Base-by-base conservation (phyloP, 345 rosid genomes). In the Odontarrhena argentea region DNA sequence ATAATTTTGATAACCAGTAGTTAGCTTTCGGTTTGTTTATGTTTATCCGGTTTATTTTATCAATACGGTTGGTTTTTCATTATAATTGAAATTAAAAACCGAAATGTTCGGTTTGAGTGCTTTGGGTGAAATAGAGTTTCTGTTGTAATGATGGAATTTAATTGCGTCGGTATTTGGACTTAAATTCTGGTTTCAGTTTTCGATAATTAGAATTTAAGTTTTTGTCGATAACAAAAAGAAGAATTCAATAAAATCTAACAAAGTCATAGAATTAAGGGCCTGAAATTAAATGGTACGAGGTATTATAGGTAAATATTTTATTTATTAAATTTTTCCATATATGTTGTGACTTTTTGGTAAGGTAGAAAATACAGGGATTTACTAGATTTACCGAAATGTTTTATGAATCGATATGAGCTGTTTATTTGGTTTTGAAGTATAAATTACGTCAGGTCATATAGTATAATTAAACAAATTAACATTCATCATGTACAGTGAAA, bases 231-330 rank as follows among this genome's bases (percentile, higher is more conserved):
- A 45, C 15, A 73, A 54, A 65, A n/a, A 44, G 34, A 6, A 34
- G 10, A 56, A 43, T 44, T 24, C 1, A n/a, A n/a, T 32, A 58
- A 58, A 58, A 73, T 73, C 55, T 65, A 73, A 25, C 46, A 32
- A n/a, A 36, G 7, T 65, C 60, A 58, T 65, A 58, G 55, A 73
- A 50, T 72, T 72, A 34, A 72, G 71, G 48, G 66, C 65, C 71
- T 49, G 3, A 66, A 73, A 73, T 58, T 73, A 73, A 73, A 73
- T 73, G 71, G 76, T 73, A 73, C 76, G 76, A 73, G 76, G 76
- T 73, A 57, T 50, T 58, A 1, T 37, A 63, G 11, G 4, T 55
- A 34, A 1, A 55, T 24, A 34, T 3, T 38, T 37, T 6, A 11
- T 9, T 35, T 61, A 52, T 51, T 7, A 36, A 54, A 26, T 22